Evolutionary conservation across 495 filamentous ascomycete species (phyloP).

Genomic region (Podospora pseudocomata): DNA sequence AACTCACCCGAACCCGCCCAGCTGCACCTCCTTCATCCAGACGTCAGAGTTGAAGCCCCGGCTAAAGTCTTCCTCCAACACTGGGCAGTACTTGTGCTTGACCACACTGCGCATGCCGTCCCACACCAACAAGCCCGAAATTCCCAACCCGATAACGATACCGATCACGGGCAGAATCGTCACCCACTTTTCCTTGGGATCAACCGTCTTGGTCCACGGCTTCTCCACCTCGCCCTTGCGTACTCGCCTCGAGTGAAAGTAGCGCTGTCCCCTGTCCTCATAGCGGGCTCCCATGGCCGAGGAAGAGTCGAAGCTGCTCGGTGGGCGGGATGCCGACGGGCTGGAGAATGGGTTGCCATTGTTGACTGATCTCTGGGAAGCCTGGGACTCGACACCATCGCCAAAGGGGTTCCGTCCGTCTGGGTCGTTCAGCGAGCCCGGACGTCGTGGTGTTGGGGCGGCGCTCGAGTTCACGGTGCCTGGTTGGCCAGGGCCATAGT

Average conservation of each 20-base stretch:
- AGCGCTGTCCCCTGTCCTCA: slow-evolving; percentile 42
- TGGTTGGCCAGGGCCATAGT: slow-evolving; percentile 17
- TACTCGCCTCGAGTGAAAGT: slow-evolving; percentile 72
- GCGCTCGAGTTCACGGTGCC: slow-evolving; percentile 29
- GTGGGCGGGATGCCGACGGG: slow-evolving; percentile 53
- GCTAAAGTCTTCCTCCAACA: slow-evolving; percentile 67
- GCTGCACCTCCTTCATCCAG: slow-evolving; percentile 75
- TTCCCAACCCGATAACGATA: slow-evolving; percentile 58
- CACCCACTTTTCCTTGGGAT: slow-evolving; percentile 81
- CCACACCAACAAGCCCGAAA: slow-evolving; percentile 67
- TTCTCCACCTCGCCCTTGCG: slow-evolving; percentile 66
- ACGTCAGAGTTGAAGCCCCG: slow-evolving; percentile 56
- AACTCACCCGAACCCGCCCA: slow-evolving; percentile 78
- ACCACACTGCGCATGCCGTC: slow-evolving; percentile 64
- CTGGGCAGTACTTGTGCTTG: slow-evolving; percentile 69
- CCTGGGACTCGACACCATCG: slow-evolving; percentile 36
- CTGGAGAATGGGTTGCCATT: slow-evolving; percentile 54
- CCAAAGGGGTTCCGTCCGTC: slow-evolving; percentile 33
- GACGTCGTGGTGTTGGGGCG: slow-evolving; percentile 35
- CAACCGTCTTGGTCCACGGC: slow-evolving; percentile 64
- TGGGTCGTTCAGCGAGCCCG: slow-evolving; percentile 38
- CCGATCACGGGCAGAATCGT: slow-evolving; percentile 72
- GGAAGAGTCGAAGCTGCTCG: slow-evolving; percentile 50
- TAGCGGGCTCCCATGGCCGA: slow-evolving; percentile 39
- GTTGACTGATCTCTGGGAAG: slow-evolving; percentile 27